These are phyloP conservation scores for Fagopyrum tataricum DNA, from an alignment of 148 eudicot species.

Conservation along the genomic window DNA sequence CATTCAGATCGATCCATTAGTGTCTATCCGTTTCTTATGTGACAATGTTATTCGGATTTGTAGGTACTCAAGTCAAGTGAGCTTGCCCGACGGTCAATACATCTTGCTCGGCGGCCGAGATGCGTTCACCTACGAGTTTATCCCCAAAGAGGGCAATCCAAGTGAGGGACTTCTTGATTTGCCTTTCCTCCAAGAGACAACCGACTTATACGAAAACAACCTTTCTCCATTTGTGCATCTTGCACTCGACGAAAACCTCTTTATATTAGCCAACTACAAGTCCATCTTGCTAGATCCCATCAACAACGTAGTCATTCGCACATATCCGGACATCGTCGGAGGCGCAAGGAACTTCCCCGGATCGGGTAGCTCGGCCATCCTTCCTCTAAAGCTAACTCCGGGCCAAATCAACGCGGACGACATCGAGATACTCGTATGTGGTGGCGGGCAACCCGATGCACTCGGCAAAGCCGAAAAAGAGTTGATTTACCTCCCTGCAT, in stretches of 20 bases:
- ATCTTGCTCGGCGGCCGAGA: constrained; percentile 63
- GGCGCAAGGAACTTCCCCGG: constrained; percentile 88
- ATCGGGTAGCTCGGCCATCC: constrained; percentile 55
- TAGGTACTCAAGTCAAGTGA: constrained; percentile 37
- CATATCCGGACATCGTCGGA: constrained; percentile 49
- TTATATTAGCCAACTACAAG: constrained; percentile 54
- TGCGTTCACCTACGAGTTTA: constrained; percentile 47
- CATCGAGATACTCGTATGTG: constrained; percentile 56
- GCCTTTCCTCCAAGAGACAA: constrained; percentile 44
- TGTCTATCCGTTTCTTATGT: too few species aligned
- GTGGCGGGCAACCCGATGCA: constrained; percentile 39
- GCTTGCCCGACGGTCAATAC: constrained; percentile 44
- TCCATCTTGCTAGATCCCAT: constrained; percentile 43
- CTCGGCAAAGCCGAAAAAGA: constrained; percentile 27
- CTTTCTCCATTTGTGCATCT: constrained; percentile 75
- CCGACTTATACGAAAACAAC: constrained; percentile 59
- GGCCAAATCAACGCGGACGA: constrained; percentile 11
- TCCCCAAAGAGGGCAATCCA: constrained; percentile 23
- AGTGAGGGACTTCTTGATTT: constrained; percentile 22
- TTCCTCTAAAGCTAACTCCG: constrained; percentile 37
- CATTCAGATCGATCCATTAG: too few species aligned
- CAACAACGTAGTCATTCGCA: constrained; percentile 27
- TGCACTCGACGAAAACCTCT: constrained; percentile 70
- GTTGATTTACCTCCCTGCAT: constrained; percentile 31
- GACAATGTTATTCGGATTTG: too few species aligned